Percentiles rank a stretch among this genome's conserved stretches.
Evolutionary conservation across 768 basidiomycete species (phyloP).

Genomic region (Pulveroboletus frians): DNA sequence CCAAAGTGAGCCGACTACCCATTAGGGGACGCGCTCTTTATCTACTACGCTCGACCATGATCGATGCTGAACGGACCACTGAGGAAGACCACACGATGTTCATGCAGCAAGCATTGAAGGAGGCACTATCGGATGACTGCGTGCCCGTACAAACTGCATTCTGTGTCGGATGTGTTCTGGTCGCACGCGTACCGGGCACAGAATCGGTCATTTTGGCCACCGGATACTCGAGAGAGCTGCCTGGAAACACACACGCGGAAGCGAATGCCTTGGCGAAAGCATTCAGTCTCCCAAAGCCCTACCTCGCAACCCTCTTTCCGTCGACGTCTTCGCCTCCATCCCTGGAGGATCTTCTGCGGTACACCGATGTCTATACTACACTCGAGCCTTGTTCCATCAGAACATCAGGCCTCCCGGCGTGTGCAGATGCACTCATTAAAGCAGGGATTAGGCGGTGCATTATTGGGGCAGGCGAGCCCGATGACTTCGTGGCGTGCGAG

Average conservation of each 20-base stretch:
- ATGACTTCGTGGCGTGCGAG: conserved; percentile 91
- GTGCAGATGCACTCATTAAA: conserved; percentile 76
- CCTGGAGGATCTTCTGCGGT: conserved; percentile 46
- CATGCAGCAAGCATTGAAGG: conserved; percentile 60
- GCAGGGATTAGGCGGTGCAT: conserved; percentile 70
- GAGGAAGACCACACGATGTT: conserved; percentile 35
- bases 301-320: conserved; percentile 45
- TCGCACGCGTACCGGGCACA: conserved; percentile 39
- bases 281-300: conserved; percentile 35
- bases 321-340: conserved; percentile 26
- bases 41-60: neutral
- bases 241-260: conserved; percentile 96
- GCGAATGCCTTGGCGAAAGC: conserved; percentile 86
- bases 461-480: conserved; percentile 87
- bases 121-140: conserved; percentile 59
- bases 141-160: conserved; percentile 70
- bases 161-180: conserved; percentile 85
- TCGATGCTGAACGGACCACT: neutral
- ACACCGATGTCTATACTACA: conserved; percentile 83
- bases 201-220: conserved; percentile 58
- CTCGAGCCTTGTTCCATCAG: conserved; percentile 94
- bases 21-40: too few species aligned
- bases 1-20: too few species aligned
- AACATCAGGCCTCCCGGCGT: conserved; percentile 81
- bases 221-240: conserved; percentile 86